phyloP scores from a whole-genome alignment of 1,284 basidiomycete genomes.

The Pseudozyma sp. region DNA sequence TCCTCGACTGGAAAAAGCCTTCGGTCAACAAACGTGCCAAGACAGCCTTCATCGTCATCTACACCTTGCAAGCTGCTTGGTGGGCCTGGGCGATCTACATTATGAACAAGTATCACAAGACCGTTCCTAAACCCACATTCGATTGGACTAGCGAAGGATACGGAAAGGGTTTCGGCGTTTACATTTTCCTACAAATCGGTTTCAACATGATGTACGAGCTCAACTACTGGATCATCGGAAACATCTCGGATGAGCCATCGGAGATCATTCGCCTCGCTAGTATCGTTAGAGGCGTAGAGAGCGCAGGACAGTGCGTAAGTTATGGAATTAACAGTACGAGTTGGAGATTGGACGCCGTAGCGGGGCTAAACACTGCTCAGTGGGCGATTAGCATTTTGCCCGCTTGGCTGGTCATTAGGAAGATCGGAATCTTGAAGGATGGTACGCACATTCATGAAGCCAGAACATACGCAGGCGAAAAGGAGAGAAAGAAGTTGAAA shows the following conservation, averaged over 20 bases:
- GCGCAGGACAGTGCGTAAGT: constrained; percentile 63
- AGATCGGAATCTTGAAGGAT: constrained; percentile 54
- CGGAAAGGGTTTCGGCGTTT: constrained; percentile 60
- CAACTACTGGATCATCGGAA: constrained; percentile 63
- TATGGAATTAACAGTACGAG: constrained; percentile 64
- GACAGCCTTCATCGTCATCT: constrained; percentile 53
- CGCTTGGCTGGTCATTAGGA: constrained; percentile 62
- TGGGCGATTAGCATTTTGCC: constrained; percentile 54
- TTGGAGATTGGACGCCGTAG: constrained; percentile 59
- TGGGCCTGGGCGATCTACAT: constrained; percentile 69
- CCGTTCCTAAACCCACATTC: constrained; percentile 38
- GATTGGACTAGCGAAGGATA: constrained; percentile 65
- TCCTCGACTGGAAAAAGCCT: constrained; percentile 64
- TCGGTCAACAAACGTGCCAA: constrained; percentile 60
- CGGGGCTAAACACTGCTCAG: constrained; percentile 63
- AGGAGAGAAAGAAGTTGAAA: constrained; percentile 45
- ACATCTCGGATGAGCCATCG: constrained; percentile 42
- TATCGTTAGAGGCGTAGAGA: constrained; percentile 64
- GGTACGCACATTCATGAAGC: constrained; percentile 52
- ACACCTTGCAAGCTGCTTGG: constrained; percentile 53
- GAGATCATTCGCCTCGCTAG: constrained; percentile 64
- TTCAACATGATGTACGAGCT: constrained; percentile 62
- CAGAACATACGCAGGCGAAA: constrained; percentile 47
- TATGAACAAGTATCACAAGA: constrained; percentile 51
- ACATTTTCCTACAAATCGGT: constrained; percentile 62